A percentile compares a stretch with the other conserved stretches of the same genome.
These are phyloP conservation scores for Williopsis jadinii DNA, from an alignment of 1,139 yeast genomes.

Conservation along the genomic window DNA sequence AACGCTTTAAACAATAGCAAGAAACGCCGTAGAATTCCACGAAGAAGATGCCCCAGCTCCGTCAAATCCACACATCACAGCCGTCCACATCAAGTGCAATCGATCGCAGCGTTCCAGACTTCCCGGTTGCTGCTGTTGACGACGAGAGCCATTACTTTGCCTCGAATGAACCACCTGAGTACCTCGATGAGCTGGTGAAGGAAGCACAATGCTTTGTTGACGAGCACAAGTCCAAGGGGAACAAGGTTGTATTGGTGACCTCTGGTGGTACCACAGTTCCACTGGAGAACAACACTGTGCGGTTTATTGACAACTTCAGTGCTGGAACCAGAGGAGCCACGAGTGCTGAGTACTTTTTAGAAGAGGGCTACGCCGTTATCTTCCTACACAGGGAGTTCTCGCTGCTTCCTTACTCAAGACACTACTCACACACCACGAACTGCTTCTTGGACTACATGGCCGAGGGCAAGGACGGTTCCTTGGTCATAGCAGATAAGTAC, in stretches of 20 bases:
- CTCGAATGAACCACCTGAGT: conserved; percentile 65
- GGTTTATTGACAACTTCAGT: conserved; percentile 93
- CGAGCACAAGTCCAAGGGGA: conserved; percentile 31
- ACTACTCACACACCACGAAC: conserved; percentile 77
- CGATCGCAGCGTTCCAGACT: conserved; percentile 66
- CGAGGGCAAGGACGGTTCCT: conserved; percentile 35
- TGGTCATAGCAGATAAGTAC: conserved; percentile 55
- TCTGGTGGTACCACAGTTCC: conserved; percentile 99
- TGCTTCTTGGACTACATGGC: conserved; percentile 78
- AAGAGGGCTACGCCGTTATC: conserved; percentile 82
- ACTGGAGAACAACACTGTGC: conserved; percentile 87
- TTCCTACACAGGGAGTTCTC: conserved; percentile 91
- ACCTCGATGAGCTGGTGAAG: conserved; percentile 52
- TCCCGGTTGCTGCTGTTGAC: conserved; percentile 65
- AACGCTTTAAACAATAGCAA: background rate
- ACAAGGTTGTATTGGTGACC: conserved; percentile 69
- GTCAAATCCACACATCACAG: conserved; percentile 43
- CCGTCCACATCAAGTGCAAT: conserved; percentile 73
- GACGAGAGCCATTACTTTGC: conserved; percentile 77
- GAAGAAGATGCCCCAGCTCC: conserved; percentile 3
- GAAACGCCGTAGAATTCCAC: background rate
- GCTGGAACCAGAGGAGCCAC: conserved; percentile 99
- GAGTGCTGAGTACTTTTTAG: conserved; percentile 85
- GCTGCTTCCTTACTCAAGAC: conserved; percentile 83
- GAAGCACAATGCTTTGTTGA: conserved; percentile 57